Base-by-base conservation (phyloP, 768 basidiomycete species). In the Amanita brunnescens region DNA sequence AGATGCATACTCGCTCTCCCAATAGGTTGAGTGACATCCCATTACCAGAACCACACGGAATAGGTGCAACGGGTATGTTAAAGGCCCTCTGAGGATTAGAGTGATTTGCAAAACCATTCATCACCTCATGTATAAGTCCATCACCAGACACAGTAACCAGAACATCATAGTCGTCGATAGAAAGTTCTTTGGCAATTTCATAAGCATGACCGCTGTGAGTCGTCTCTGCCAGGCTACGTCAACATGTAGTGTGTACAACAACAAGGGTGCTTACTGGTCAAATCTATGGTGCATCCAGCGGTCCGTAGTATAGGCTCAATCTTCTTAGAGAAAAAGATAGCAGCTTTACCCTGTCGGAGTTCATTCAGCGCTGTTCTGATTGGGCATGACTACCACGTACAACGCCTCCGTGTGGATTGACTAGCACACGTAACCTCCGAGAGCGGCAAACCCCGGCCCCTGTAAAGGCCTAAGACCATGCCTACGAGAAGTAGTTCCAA, bases 21-120 rank as follows among this genome's bases (percentile, higher is more conserved):
- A 91, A 64, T 14, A 92, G 63, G 58, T 90, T 91, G 21, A 92
- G 63, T 21, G 83, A 75, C 20, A 85, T 66, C 2, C 80, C 90
- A 56, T 93, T 93, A 4, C 85, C 90, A 10, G 87, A 87, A 2
- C 90, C 90, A 14, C 85, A 82, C 5, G 91, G 88, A 60, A 93
- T 80, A 2, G 85, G 88, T 0, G 81, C 80, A 21, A 94, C 66
- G 1, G 91, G 88, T 26, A 81, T 79, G 40, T 61, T 62, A 51
- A 92, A 77, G 0, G 86, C 90, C 42, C 70, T 72, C 32, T 68
- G 62, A 1, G 84, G 79, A 33, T 81, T 70, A 24, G 69, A 64
- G 52, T 87, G 84, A 48, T 81, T 69, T 2, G 85, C 81, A 51
- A 92, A 79, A 2, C 91, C 91, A 60, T 94, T 94, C 62, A 91